A percentile compares a stretch with the other conserved stretches of the same genome.
These are phyloP conservation scores for Fraxinus sp. DNA, from an alignment of 305 asterid species.

Conservation along the genomic window DNA sequence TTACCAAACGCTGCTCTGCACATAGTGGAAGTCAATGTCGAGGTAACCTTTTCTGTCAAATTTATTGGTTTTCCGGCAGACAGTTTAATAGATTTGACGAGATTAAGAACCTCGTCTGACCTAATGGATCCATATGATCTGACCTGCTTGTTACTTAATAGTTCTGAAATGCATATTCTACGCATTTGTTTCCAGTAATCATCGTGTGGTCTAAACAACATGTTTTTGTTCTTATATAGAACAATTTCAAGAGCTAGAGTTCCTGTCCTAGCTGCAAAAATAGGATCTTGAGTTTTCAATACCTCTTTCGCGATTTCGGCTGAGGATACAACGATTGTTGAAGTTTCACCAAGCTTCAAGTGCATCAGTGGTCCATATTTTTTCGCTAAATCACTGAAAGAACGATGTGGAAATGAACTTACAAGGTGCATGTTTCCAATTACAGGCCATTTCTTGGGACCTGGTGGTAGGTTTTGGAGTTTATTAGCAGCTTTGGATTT, in stretches of 20 bases:
- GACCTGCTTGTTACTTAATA: neutral
- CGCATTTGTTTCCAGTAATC: neutral
- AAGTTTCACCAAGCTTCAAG: constrained; percentile 27
- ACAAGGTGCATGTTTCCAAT: constrained; percentile 36
- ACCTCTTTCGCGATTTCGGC: constrained; percentile 13
- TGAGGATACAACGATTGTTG: constrained; percentile 33
- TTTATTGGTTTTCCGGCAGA: neutral
- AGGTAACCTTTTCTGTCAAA: neutral
- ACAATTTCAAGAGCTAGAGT: neutral
- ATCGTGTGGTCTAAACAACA: neutral
- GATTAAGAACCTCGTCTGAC: neutral
- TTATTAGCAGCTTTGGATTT: neutral
- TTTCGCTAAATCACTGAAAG: constrained; percentile 30
- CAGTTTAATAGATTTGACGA: neutral
- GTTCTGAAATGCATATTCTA: neutral
- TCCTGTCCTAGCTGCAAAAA: neutral
- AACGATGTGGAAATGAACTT: constrained; percentile 27
- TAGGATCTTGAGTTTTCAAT: neutral
- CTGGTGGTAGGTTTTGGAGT: constrained; percentile 35
- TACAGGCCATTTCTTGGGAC: constrained; percentile 40
- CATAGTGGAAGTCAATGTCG: neutral
- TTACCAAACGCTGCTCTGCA: neutral
- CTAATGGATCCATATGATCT: neutral
- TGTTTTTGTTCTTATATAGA: neutral
- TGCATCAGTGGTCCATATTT: constrained; percentile 39